Evolutionary conservation across 345 rosid species (phyloP), one percentile per base, ranked within the genome.

Genomic region (Salix exigua): DNA sequence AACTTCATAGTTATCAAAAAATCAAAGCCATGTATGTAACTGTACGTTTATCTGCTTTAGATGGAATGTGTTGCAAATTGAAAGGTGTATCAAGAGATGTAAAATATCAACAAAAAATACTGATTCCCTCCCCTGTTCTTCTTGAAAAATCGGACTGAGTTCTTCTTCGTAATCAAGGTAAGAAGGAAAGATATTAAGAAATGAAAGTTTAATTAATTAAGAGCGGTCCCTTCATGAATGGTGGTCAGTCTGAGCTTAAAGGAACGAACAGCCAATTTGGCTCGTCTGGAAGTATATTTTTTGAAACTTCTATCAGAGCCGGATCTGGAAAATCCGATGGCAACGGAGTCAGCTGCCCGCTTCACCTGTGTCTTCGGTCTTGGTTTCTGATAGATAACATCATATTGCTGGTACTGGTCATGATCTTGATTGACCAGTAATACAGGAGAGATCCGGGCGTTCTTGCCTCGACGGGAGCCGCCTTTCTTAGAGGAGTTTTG

Each of bases 201-300:
- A 40, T 13, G 31, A 30, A 28, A 33, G n/a, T 6, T 11, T 38
- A 68, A 19, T 68, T 23, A 51, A 40, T 40, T 40, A 37, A 87
- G 78, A 60, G 81, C 91, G 13, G 85, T 75, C 17, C 97, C 93
- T 83, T 95, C 99, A 11, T 91, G 79, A 64, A 95, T 91, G 12
- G 97, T 91, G 77, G 88, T 84, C 68, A 95, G 83, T 55, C 87
- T 81, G 64, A 91, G 88, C 75, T 88, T 74, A 68, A 93, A 95
- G 5, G 99, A 91, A 5, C 96, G 88, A 80, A 88, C 97, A 58
- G 92, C 97, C 72, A 87, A 21, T 72, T 88, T 95, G 2, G 94
- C 87, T 79, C 94, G 85, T 79, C 82, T 85, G 6, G 99, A 90
- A 16, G 93, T 82, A 35, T 79, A 84, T 78, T 84, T 89, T 33